Base-by-base conservation (phyloP, 768 basidiomycete genomes). In the Thelephora ganbajun region DNA sequence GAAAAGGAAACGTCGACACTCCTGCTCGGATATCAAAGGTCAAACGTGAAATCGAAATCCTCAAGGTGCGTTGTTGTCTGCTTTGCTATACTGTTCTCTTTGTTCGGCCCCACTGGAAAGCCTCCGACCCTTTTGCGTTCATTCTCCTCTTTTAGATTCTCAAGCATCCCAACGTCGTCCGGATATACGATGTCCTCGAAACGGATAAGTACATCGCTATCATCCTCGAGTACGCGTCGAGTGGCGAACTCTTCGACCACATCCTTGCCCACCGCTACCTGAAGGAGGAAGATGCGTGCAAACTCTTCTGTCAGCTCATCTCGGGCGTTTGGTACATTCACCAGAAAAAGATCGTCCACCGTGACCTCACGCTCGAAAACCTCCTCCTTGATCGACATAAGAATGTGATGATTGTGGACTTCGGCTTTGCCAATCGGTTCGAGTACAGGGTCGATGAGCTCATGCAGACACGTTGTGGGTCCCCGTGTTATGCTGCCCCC, bases 141-240 rank as follows among this genome's bases (percentile, higher is more conserved):
- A 44, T 9, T 9, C 9, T 30, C 26, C 9, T 30, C 26, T 34
- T 56, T 7, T 60, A 97, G 93, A 80, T 77, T 48, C 75, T 99
- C 51, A 90, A 91, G 61, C 96, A 99, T 55, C 96, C 96, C 0
- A 98, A 98, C 63, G 98, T 99, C 64, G 96, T 98, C 33, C 82
- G 92, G 9, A 69, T 98, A 41, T 97, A 94, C 74, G 96, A 99
- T 60, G 93, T 98, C 18, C 96, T 99, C 55, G 93, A 98, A 63
- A 98, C 96, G 1, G 96, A 98, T 71, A 97, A 96, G 65, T 98
- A 98, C 67, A 98, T 99, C 57, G 96, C 94, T 35, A 99, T 99
- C 60, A 94, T 99, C 56, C 79, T 99, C 52, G 96, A 98, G 63
- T 98, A 94, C 58, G 96, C 96, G 33, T 92, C 90, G 1, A 96